Conservation (phyloP, 2,329 filamentous ascomycete genomes). For the Neopestalotiopsis rosae region DNA sequence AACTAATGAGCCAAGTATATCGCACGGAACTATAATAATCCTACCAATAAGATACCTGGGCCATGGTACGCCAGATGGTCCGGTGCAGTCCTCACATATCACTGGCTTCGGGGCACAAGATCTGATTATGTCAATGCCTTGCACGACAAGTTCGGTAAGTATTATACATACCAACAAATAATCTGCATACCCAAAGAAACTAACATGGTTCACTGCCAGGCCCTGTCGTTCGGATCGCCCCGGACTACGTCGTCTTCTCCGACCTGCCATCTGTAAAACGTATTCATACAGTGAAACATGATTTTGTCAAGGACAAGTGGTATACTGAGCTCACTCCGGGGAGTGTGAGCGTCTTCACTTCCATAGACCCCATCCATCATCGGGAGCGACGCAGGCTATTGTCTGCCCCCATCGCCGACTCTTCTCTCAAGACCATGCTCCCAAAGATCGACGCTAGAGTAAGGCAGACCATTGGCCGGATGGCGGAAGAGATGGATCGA, state of each 20-base stretch:
- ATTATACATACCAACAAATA: background rate
- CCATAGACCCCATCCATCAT: constrained; percentile 44
- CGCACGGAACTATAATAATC: background rate
- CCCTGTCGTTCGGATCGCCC: constrained; percentile 28
- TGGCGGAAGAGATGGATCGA: constrained; percentile 46
- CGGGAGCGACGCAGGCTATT: constrained; percentile 47
- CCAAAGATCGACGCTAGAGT: constrained; percentile 42
- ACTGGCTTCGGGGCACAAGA: background rate
- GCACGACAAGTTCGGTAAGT: background rate
- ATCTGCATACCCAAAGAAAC: background rate
- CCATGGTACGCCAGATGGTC: background rate
- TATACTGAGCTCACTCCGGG: constrained; percentile 26
- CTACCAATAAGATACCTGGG: background rate
- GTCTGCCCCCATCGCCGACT: constrained; percentile 45
- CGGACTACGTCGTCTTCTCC: constrained; percentile 30
- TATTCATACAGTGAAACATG: constrained; percentile 35
- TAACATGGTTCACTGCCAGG: constrained; percentile 1
- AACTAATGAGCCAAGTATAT: background rate
- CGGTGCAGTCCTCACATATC: background rate
- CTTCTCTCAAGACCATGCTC: constrained; percentile 37
- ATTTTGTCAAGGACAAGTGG: constrained; percentile 33
- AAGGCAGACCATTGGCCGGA: constrained; percentile 45
- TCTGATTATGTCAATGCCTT: background rate
- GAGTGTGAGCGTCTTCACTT: constrained; percentile 43
- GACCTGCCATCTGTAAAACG: constrained; percentile 28